phyloP scores from a whole-genome alignment of 306 rosid genomes.

The Prunus mira region DNA sequence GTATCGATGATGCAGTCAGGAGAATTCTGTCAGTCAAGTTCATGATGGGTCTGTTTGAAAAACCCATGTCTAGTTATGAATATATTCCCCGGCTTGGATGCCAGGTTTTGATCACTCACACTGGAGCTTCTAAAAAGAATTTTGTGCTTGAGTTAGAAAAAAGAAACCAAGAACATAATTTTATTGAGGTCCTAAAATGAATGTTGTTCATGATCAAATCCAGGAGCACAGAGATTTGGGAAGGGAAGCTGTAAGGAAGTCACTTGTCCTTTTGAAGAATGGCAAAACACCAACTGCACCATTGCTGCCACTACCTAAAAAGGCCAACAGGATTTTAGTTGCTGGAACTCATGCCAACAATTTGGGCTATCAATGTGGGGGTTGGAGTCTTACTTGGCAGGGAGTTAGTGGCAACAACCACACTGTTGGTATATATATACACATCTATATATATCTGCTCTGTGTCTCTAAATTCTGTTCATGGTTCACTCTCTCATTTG shows the following conservation, averaged over 20 bases:
- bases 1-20: neutral
- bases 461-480: no score
- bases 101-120: neutral
- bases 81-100: neutral
- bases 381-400: neutral
- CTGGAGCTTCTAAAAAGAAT: no score
- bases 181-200: no score
- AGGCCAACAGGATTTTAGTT: neutral
- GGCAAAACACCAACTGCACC: neutral
- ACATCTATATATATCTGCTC: no score
- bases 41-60: neutral
- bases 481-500: no score
- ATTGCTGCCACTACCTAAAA: neutral
- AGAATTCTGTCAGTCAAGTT: neutral
- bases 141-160: no score
- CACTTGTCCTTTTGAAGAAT: neutral
- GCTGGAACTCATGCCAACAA: neutral
- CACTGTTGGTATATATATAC: neutral
- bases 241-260: neutral
- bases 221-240: neutral
- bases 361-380: neutral
- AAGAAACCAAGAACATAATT: no score
- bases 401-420: conserved; percentile 4
- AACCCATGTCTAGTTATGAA: neutral
- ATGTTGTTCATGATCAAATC: no score